Evolutionary conservation across 78 protist genomes (phyloP).

Genomic region (Chrysochromulina tobinii): DNA sequence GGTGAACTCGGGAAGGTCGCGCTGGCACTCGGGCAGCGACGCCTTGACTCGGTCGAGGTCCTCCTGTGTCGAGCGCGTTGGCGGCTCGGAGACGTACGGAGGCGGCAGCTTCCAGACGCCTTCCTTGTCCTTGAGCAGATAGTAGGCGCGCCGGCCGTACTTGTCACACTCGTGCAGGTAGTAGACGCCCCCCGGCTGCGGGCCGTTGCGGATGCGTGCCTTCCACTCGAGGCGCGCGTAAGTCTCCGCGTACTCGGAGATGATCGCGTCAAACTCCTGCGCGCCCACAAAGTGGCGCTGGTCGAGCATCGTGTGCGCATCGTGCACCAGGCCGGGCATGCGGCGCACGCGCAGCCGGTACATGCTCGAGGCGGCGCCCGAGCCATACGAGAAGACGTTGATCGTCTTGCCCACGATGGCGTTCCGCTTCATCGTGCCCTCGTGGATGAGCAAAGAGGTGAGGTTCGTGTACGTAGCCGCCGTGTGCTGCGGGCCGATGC

Average conservation of each 20-base stretch:
- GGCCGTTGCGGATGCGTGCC: neutral
- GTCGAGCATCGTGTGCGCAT: neutral
- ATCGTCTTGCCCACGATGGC: constrained; percentile 22
- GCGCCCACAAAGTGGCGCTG: neutral
- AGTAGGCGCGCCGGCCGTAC: neutral
- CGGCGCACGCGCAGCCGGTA: constrained; percentile 10
- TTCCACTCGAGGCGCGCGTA: neutral
- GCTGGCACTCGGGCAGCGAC: no score
- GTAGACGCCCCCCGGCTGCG: neutral
- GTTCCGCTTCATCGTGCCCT: neutral
- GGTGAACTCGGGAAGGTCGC: no score
- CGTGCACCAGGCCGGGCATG: neutral
- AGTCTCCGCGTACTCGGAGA: neutral
- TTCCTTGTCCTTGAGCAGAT: no score
- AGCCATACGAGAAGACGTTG: constrained; percentile 43
- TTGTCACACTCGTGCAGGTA: neutral
- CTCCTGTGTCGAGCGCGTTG: no score
- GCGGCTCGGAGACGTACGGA: no score
- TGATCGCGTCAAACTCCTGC: neutral
- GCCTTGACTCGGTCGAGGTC: no score
- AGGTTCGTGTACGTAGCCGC: constrained; percentile 8
- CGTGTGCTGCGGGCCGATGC: constrained; percentile 34
- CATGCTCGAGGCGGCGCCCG: constrained; percentile 43
- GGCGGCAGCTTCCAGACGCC: no score
- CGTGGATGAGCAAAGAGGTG: neutral